A percentile compares a stretch with the other conserved stretches of the same genome.
These are phyloP conservation scores for Paragyromitra xinjiangensis DNA, from an alignment of 495 filamentous ascomycete species.

Conservation along the genomic window DNA sequence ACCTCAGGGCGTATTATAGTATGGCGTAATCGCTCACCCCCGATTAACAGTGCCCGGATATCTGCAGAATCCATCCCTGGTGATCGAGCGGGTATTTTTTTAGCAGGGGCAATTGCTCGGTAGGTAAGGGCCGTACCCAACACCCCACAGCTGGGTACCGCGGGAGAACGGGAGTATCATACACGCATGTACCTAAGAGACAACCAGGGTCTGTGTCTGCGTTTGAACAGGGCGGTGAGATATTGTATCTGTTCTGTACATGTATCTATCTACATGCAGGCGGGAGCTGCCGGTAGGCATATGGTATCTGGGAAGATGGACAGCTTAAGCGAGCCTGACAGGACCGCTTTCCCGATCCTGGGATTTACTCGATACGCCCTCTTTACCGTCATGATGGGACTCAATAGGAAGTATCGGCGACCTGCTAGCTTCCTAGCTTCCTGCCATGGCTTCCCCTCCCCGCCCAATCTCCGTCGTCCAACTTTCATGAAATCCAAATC, in stretches of 20 bases:
- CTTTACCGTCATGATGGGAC: background rate
- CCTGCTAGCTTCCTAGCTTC: background rate
- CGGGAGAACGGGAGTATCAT: background rate
- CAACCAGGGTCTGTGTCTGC: background rate
- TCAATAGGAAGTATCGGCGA: constrained; percentile 19
- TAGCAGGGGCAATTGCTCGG: background rate
- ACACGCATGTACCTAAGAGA: background rate
- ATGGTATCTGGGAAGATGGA: background rate
- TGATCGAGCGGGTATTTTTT: background rate
- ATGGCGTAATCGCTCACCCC: constrained; percentile 7
- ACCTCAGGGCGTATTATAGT: background rate
- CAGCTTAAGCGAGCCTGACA: constrained; percentile 16
- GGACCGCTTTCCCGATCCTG: background rate
- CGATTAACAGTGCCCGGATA: constrained; percentile 6
- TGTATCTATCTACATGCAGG: background rate
- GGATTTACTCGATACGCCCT: constrained; percentile 5
- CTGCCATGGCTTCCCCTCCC: background rate
- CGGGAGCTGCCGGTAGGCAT: no score
- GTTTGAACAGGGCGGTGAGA: background rate
- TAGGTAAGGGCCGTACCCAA: constrained; percentile 14
- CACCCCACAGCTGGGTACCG: constrained; percentile 1
- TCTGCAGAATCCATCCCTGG: constrained; percentile 2
- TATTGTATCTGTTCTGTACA: background rate
- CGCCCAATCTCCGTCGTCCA: background rate
- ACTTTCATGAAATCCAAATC: background rate